Evolutionary conservation across 23 red algal species (phyloP), one percentile per base, ranked within the genome.

Genomic region (Cyanidioschyzon merolae): DNA sequence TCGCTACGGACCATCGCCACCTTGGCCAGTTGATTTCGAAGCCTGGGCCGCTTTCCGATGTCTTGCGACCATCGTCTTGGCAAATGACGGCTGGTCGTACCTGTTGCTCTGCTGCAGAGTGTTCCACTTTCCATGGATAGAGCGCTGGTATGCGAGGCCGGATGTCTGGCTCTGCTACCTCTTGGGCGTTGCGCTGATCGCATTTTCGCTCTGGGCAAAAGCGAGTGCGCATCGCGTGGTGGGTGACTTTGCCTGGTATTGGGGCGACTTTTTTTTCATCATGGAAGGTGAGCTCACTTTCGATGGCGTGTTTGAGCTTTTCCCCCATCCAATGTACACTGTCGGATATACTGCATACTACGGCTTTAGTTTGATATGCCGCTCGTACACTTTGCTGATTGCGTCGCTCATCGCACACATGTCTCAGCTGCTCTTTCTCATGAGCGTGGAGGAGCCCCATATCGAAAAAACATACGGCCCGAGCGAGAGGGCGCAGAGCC

Each of bases 291-390:
- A 92, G 41, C 85, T 98, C 71, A 82, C 57, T 16, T 98, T 91
- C 68, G 88, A 89, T 58, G 94, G 94, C 32, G 94, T 98, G 21
- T 91, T 91, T 74, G 85, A 89, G 17, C 34, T 98, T 59, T 98
- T 98, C 84, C 94, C 94, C 16, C 94, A 98, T 54, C 94, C 94
- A 15, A 98, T 98, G 94, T 98, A 98, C 76, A 98, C 94, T 15
- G 89, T 98, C 0, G 94, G 94, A 39, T 98, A 98, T 76, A 80
- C 86, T 2, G 89, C 83, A 32, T 98, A 91, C 58, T 98, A 98
- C 77, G 94, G 88, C 38, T 76, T 84, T 71, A 82, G 80, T 17
- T 79, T 98, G 0, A 86, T 91, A 21, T 78, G 76, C 3, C 82
- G 89, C 29, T 91, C 88, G 34, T 89, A 91, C 45, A 82, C 76